Base-by-base conservation (phyloP, 129 eudicot species). In the Flaveria brownii region DNA sequence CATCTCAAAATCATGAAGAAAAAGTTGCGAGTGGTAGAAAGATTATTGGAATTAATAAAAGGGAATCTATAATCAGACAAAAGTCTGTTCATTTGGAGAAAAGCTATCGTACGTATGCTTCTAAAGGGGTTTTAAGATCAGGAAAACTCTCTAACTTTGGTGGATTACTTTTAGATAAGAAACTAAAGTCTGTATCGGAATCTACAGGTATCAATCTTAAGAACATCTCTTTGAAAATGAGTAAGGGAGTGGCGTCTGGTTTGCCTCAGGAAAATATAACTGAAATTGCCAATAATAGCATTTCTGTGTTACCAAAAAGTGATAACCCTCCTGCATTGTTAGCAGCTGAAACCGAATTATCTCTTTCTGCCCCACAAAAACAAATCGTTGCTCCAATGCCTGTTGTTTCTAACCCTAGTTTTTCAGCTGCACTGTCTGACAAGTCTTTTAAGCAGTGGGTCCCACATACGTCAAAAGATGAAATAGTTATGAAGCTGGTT, bases 11-110 rank as follows among this genome's bases (percentile, higher is more conserved):
- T 68, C 85, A 82, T 20, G 96, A 88, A 74, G 96, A 90, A 78
- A 88, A 90, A 63, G 84, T 77, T 79, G 86, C 60, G 22, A 84
- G 91, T 50, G 79, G 87, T 73, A 87, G 97, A 87, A 94, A 94
- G 80, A 82, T 88, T 67, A 80, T 88, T 26, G 91, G 88, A 9
- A 91, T 87, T 70, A 84, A 90, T 50, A 94, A 91, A 80, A 84
- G 93, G 83, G 98, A 93, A 43, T 88, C 86, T 59, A 84, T 89
- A 80, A 85, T 94, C 54, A 79, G 98, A 49, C 98, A 94, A 70
- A 94, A 89, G 83, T 87, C 98, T 2, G 79, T 91, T 78, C 97
- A 87, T 78, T 77, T 94, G 80, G 98, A 94, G 85, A 94, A 91
- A 78, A 85, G 87, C 67, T 84, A 94, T 71, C 91, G 98, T 5